Base-by-base conservation (phyloP, 768 basidiomycete species). In the Boletellus ananas region DNA sequence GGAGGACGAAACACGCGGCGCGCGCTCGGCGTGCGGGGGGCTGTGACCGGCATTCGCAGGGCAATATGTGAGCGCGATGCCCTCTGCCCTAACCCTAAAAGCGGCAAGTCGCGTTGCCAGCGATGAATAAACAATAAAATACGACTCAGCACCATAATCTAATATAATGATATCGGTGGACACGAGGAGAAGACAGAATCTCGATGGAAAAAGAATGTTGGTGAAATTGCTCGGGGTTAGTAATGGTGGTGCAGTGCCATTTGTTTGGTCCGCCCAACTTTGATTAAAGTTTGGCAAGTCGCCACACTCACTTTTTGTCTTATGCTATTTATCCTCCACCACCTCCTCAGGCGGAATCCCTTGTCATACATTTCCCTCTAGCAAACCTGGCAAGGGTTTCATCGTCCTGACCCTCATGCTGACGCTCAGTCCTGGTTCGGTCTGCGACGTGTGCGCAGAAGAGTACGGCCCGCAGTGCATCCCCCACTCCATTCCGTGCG, bases 381-480 rank as follows among this genome's bases (percentile, higher is more conserved):
- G 63, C 68, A 64, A 65, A 69, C 68, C 62, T 68, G 66, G 60
- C 65, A 66, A 68, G 68, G 68, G 68, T 66, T 59, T 67, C 56
- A 63, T 63, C 64, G 70, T 63, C 67, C 70, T 68, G 67, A 66
- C 65, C 63, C 61, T 65, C 66, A 90, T 90, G 88, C 81, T 90
- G 74, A 85, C 87, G 68, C 85, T 90, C 65, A 78, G 74, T 74
- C 80, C 85, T 70, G 85, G 85, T 71, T 89, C 85, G 68, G 77
- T 83, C 69, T 90, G 88, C 83, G 88, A 90, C 78, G 88, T 90
- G 65, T 90, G 88, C 76, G 87, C 87, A 63, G 87, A 90, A 72
- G 87, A 90, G 75, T 90, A 79, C 71, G 84, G 84, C 65, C 74
- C 80, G 50, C 83, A 83, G 60, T 82, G 81, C 67, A 72, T 79